phyloP scores from a whole-genome alignment of 2,329 filamentous ascomycete genomes.

The Paraphoma chrysanthemicola region DNA sequence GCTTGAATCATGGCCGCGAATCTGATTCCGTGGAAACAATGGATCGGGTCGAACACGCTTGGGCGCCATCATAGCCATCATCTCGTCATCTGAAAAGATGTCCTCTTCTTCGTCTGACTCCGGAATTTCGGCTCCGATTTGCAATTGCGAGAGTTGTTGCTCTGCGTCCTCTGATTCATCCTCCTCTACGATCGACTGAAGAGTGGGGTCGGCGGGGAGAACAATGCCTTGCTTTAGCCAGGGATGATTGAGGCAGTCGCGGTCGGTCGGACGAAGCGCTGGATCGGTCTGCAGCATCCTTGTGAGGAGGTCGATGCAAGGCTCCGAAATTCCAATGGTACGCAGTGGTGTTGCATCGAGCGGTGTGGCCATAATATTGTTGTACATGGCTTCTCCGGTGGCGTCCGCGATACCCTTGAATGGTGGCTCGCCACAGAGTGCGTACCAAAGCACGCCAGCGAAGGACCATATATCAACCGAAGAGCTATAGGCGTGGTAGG shows the following conservation, averaged over 20 bases:
- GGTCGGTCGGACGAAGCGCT: slow-evolving; percentile 75
- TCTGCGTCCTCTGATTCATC: slow-evolving; percentile 66
- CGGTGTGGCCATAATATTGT: slow-evolving; percentile 82
- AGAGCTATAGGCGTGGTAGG: slow-evolving; percentile 76
- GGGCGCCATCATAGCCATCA: slow-evolving; percentile 46
- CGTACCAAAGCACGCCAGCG: slow-evolving; percentile 87
- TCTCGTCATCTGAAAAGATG: slow-evolving; percentile 40
- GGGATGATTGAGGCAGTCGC: slow-evolving; percentile 71
- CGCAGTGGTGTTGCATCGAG: slow-evolving; percentile 72
- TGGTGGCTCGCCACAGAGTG: slow-evolving; percentile 79
- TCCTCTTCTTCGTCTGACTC: slow-evolving; percentile 37
- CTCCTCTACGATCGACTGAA: slow-evolving; percentile 57
- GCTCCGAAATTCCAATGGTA: slow-evolving; percentile 64
- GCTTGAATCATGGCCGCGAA: slow-evolving; percentile 48
- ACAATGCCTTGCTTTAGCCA: slow-evolving; percentile 71
- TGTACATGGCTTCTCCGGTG: slow-evolving; percentile 78
- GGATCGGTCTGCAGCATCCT: slow-evolving; percentile 86
- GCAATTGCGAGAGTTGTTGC: slow-evolving; percentile 57
- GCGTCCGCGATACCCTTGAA: slow-evolving; percentile 80
- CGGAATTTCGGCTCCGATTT: slow-evolving; percentile 53
- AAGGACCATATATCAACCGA: slow-evolving; percentile 97
- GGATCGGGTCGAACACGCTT: slow-evolving; percentile 54
- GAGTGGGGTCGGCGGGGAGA: slow-evolving; percentile 29
- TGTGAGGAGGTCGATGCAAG: slow-evolving; percentile 75
- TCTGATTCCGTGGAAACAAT: slow-evolving; percentile 47